These are phyloP conservation scores for Geoglossum cookeanum DNA, from an alignment of 2,329 filamentous ascomycete genomes.

Conservation along the genomic window DNA sequence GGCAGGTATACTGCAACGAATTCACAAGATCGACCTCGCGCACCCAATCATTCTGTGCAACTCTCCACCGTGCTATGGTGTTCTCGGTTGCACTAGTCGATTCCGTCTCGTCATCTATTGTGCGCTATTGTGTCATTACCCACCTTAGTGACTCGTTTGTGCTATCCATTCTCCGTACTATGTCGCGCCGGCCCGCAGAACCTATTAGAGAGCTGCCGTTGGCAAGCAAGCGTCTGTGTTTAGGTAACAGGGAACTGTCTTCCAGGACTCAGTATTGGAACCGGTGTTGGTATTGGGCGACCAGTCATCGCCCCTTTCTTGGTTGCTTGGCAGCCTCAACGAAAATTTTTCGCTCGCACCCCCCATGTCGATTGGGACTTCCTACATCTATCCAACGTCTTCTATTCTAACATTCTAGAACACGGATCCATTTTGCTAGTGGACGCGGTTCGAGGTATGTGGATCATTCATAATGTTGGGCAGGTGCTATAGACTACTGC, in stretches of 20 bases:
- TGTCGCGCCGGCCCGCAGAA: background rate
- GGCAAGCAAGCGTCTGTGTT: background rate
- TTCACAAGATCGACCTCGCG: constrained; percentile 1
- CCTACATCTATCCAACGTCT: too few species aligned
- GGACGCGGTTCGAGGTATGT: background rate
- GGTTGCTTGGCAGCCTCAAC: too few species aligned
- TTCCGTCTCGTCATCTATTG: background rate
- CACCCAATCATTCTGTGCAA: background rate
- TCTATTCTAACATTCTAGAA: background rate
- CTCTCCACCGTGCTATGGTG: background rate
- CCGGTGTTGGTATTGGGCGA: too few species aligned
- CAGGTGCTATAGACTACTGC: background rate
- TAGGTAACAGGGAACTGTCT: background rate
- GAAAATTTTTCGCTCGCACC: too few species aligned
- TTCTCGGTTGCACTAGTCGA: background rate
- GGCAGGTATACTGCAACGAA: background rate
- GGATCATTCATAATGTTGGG: background rate
- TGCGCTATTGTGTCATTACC: constrained; percentile 1
- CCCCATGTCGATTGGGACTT: too few species aligned
- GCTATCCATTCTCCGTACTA: background rate
- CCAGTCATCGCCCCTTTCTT: too few species aligned
- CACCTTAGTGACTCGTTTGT: background rate
- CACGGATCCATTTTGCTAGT: background rate
- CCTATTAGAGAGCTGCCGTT: background rate
- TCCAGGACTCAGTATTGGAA: background rate